phyloP scores from a whole-genome alignment of 805 yeast species.

The Saccharomycopsis oosterbeekiorum region DNA sequence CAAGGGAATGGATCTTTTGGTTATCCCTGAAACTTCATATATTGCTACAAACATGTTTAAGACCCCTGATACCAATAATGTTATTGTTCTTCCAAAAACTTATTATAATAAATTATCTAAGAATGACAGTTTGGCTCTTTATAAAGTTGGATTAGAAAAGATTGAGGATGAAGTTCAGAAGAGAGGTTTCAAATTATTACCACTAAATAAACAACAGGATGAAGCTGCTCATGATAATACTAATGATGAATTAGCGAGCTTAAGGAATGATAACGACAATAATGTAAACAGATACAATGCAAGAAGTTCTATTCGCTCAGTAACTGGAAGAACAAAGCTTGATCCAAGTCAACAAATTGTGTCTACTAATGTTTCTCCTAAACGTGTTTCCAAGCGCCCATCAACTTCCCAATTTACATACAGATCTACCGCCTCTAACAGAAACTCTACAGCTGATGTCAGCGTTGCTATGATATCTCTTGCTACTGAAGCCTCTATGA shows the following conservation, averaged over 20 bases:
- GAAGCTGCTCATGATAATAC: background rate
- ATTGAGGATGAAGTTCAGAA: constrained; percentile 37
- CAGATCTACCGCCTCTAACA: constrained; percentile 18
- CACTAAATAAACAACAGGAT: background rate
- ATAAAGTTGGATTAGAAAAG: constrained; percentile 35
- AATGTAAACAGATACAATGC: background rate
- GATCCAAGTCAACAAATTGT: background rate
- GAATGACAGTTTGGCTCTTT: constrained; percentile 34
- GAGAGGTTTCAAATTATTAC: constrained; percentile 31
- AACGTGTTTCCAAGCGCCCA: background rate
- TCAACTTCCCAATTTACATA: constrained; percentile 13
- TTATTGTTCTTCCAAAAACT: constrained; percentile 53
- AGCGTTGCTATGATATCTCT: constrained; percentile 28
- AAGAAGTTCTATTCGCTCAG: constrained; percentile 13
- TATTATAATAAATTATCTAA: constrained; percentile 51
- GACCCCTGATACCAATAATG: constrained; percentile 43
- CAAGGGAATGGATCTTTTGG: constrained; percentile 36
- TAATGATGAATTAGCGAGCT: background rate
- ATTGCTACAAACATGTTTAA: constrained; percentile 53
- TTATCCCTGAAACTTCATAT: constrained; percentile 50
- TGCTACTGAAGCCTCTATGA: constrained; percentile 53
- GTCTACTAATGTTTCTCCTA: constrained; percentile 9
- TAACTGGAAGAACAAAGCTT: constrained; percentile 5
- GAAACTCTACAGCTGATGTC: constrained; percentile 18
- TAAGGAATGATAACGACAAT: background rate